These are phyloP conservation scores for Penicillium paneum DNA, from an alignment of 2,329 filamentous ascomycete species.

Conservation along the genomic window DNA sequence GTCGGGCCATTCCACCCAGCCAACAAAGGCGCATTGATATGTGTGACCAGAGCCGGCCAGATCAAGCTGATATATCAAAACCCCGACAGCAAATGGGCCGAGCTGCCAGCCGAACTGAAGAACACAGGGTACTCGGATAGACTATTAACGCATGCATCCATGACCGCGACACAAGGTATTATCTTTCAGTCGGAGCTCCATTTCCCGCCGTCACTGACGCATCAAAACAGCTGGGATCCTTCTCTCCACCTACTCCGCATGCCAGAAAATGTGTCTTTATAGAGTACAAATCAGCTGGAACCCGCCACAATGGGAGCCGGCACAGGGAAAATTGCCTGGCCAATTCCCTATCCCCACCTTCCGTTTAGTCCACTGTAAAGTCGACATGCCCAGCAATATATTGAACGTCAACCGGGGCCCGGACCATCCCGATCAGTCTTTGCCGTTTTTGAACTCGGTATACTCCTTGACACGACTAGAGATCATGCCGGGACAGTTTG, in stretches of 20 bases:
- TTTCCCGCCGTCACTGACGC: slow-evolving; percentile 7
- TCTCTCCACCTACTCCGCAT: slow-evolving; percentile 48
- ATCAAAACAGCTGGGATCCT: slow-evolving; percentile 31
- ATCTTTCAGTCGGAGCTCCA: slow-evolving; percentile 8
- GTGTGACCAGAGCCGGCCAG: slow-evolving; percentile 69
- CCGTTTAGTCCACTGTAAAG: slow-evolving; percentile 37
- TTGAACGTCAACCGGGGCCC: slow-evolving; percentile 25
- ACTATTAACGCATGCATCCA: slow-evolving; percentile 73
- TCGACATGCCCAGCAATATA: slow-evolving; percentile 35
- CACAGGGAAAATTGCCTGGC: slow-evolving; percentile 29
- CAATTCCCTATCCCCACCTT: slow-evolving; percentile 38
- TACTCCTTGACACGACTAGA: slow-evolving; percentile 71
- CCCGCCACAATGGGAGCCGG: slow-evolving; percentile 53
- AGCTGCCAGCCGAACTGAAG: slow-evolving; percentile 71
- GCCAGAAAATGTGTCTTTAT: slow-evolving; percentile 70
- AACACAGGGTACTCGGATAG: slow-evolving; percentile 69
- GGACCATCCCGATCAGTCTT: slow-evolving; percentile 24
- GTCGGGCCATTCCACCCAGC: slow-evolving; percentile 67
- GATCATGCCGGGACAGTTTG: slow-evolving; percentile 64
- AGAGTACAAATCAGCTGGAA: slow-evolving; percentile 74
- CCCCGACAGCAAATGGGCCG: slow-evolving; percentile 67
- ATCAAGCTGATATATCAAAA: slow-evolving; percentile 77
- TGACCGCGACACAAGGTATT: slow-evolving; percentile 70
- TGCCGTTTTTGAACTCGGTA: slow-evolving; percentile 31
- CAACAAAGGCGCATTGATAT: slow-evolving; percentile 70